A percentile compares a stretch with the other conserved stretches of the same genome.
Conservation (phyloP, 1,139 yeast species). For the Ogataea hybrid region DNA sequence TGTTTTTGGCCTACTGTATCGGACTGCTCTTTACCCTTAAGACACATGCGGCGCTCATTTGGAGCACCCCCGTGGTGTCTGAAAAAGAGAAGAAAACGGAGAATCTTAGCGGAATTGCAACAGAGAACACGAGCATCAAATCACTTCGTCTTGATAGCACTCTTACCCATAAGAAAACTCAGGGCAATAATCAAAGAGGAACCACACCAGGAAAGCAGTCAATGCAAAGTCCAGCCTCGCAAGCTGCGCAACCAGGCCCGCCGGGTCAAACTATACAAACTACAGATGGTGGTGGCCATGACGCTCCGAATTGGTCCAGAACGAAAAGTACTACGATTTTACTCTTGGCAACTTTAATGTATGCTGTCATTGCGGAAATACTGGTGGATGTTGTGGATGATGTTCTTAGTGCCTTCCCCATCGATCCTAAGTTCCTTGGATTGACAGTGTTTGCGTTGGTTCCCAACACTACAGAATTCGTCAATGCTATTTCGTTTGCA, state of each 20-base stretch:
- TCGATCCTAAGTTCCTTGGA: conserved; percentile 88
- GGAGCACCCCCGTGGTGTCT: conserved; percentile 67
- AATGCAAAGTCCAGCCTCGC: conserved; percentile 1
- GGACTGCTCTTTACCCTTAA: conserved; percentile 91
- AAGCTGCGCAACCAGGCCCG: neutral
- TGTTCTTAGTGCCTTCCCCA: conserved; percentile 71
- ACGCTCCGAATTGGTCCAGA: conserved; percentile 97
- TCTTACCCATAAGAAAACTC: conserved; percentile 6
- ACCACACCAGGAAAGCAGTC: conserved; percentile 5
- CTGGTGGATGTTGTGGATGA: conserved; percentile 92
- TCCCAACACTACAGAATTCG: conserved; percentile 94
- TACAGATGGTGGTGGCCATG: conserved; percentile 67
- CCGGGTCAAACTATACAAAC: too few relatives aligned
- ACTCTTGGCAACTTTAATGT: conserved; percentile 77
- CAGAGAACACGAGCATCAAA: conserved; percentile 27
- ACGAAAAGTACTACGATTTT: conserved; percentile 81
- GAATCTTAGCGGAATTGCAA: neutral
- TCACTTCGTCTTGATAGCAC: conserved; percentile 25
- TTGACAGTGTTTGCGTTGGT: conserved; percentile 93
- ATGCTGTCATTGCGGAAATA: conserved; percentile 94
- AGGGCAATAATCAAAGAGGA: neutral
- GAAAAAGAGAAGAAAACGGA: conserved; percentile 32
- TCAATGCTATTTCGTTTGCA: conserved; percentile 97
- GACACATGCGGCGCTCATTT: conserved; percentile 94
- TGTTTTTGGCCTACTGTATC: conserved; percentile 83